Conservation (phyloP, 768 basidiomycete species). For the Calocybe cyanea region DNA sequence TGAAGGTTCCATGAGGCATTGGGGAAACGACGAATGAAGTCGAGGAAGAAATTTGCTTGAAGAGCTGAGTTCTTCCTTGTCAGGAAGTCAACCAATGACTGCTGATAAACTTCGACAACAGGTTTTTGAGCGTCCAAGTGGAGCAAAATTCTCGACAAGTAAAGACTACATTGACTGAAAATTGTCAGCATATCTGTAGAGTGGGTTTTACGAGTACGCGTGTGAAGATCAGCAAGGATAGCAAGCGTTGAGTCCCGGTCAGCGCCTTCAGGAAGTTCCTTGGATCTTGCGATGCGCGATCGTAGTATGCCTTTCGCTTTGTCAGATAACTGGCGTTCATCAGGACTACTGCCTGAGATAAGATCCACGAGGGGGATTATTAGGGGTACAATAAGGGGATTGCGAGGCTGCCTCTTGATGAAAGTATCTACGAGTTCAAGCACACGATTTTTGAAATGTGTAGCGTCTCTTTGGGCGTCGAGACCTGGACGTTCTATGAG, state of each 20-base stretch:
- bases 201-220: slow-evolving; percentile 62
- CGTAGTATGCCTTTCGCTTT: slow-evolving; percentile 82
- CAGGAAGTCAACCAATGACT: slow-evolving; percentile 71
- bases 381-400: slow-evolving; percentile 59
- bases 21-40: slow-evolving; percentile 69
- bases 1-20: slow-evolving; percentile 62
- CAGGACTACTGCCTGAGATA: slow-evolving; percentile 56
- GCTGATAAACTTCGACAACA: slow-evolving; percentile 53
- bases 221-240: slow-evolving; percentile 63
- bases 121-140: slow-evolving; percentile 39
- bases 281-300: slow-evolving; percentile 68
- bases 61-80: slow-evolving; percentile 78
- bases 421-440: slow-evolving; percentile 92
- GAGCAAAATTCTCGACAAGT: slow-evolving; percentile 52
- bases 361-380: slow-evolving; percentile 78
- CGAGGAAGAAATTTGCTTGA: slow-evolving; percentile 71
- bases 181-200: slow-evolving; percentile 59
- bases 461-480: slow-evolving; percentile 80
- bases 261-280: slow-evolving; percentile 53
- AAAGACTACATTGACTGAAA: slow-evolving; percentile 68
- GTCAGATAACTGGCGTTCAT: slow-evolving; percentile 86
- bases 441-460: slow-evolving; percentile 94
- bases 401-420: slow-evolving; percentile 74
- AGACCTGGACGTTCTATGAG: slow-evolving; percentile 35
- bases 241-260: slow-evolving; percentile 40